Percentiles rank a stretch among this genome's conserved stretches.
phyloP scores from a whole-genome alignment of 225 moss, liverwort and hornwort genomes.

The Rhytidiadelphus loreus region DNA sequence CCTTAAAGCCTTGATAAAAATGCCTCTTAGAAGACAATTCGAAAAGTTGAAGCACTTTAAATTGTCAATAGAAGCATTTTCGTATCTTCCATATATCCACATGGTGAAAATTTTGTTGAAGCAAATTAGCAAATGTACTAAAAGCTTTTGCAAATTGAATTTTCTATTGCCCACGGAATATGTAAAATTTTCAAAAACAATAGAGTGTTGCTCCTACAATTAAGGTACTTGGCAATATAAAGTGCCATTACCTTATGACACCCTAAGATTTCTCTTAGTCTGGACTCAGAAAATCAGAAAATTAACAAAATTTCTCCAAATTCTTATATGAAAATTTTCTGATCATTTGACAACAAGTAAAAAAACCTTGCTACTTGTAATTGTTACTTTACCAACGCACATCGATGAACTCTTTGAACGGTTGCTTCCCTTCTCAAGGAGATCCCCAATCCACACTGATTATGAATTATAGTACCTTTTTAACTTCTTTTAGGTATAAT shows the following conservation, averaged over 20 bases:
- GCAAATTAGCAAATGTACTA: neutral
- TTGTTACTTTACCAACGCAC: neutral
- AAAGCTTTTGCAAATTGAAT: neutral
- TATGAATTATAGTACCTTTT: neutral
- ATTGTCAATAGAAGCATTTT: neutral
- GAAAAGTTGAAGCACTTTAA: neutral
- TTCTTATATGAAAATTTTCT: too few relatives aligned
- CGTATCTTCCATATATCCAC: neutral
- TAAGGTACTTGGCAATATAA: rapidly evolving
- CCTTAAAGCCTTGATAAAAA: too few relatives aligned
- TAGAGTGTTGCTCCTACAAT: neutral
- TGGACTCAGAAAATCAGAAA: too few relatives aligned
- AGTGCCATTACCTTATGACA: neutral
- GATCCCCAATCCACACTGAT: neutral
- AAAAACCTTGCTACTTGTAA: neutral
- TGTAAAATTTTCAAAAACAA: neutral
- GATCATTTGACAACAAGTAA: neutral
- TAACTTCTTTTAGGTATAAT: too few relatives aligned
- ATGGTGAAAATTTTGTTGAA: neutral
- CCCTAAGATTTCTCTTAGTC: neutral
- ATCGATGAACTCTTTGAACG: neutral
- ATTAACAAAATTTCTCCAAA: neutral
- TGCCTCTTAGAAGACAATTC: neutral
- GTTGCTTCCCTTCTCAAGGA: neutral
- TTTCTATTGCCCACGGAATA: neutral